Evolutionary conservation across 78 protist genomes (phyloP), one percentile per base, ranked within the genome.

Genomic region (Planoprotostelium fungivorum): DNA sequence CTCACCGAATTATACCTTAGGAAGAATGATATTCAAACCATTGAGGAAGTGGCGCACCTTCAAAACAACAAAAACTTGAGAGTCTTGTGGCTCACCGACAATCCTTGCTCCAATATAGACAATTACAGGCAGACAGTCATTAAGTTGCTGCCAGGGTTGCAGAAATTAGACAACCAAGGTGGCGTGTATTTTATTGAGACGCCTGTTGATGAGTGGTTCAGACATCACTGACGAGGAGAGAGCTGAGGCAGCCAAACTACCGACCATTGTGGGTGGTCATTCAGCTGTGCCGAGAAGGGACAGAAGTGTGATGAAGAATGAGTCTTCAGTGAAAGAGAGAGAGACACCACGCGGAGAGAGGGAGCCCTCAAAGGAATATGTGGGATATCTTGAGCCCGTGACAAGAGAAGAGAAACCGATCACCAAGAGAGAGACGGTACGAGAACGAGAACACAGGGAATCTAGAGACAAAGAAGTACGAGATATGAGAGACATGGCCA

Each of bases 1-100:
- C 37, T 95, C 85, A 36, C 39, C 0, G 97, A 95, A 88, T 88
- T 95, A 84, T 95, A 95, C 88, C 38, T 95, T 39, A 83, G 97
- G 0, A 93, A 89, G 86, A 95, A 95, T 38, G 89, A 89, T 34
- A 63, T 95, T 1, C 34, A 51, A 1, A 86, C 86, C 37, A 37
- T 95, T 28, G 31, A 25, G 1, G 94, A 91, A 1, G 89, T 95
- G 88, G 9, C 31, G n/a, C 88, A 89, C 63, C 86, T 93, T 38
- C 37, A 34, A 35, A 5, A 84, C 31, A 86, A 87, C 31, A 29
- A 90, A n/a, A 0, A 89, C 29, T 51, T 95, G 35, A 0, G 34
- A 10, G 86, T 89, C 25, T 83, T 95, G 38, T 95, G 95, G 95
- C 90, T 95, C 28, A 51, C 88, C 37, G 91, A 90, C 83, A 95